Evolutionary conservation across 169 alveolate genomes (phyloP).

Genomic region (Plasmodium knowlesi): DNA sequence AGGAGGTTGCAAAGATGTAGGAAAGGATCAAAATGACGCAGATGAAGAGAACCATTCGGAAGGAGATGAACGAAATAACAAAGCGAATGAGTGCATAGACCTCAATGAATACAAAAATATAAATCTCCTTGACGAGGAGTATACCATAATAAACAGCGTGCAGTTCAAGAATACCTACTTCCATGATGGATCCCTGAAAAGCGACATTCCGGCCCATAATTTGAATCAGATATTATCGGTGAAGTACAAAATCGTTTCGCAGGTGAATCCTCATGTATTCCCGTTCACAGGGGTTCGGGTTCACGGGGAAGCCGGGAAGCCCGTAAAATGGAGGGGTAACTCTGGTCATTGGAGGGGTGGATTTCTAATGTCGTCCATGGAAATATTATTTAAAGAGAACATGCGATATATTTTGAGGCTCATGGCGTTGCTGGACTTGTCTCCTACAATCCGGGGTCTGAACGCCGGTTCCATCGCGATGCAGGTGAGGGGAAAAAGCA

Average conservation of each 20-base stretch:
- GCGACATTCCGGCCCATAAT: conserved; percentile 77
- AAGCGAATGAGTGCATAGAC: conserved; percentile 12
- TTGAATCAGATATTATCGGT: conserved; percentile 75
- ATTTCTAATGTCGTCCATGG: conserved; percentile 78
- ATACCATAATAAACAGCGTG: conserved; percentile 67
- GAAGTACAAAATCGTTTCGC: conserved; percentile 75
- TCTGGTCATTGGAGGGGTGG: conserved; percentile 81
- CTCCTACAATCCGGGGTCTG: conserved; percentile 81
- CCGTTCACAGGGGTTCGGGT: conserved; percentile 80
- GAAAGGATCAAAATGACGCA: neutral
- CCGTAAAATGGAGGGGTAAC: conserved; percentile 79
- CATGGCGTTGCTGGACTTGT: conserved; percentile 79
- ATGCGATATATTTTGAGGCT: conserved; percentile 76
- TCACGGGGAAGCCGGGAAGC: conserved; percentile 83
- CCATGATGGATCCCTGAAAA: conserved; percentile 80
- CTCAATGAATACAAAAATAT: conserved; percentile 25
- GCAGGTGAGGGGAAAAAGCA: conserved; percentile 52
- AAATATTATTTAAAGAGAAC: conserved; percentile 77
- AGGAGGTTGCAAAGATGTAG: neutral
- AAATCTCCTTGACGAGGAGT: conserved; percentile 47
- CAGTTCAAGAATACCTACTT: conserved; percentile 76
- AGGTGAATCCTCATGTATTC: conserved; percentile 81
- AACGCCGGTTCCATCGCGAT: conserved; percentile 80
- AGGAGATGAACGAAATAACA: neutral
- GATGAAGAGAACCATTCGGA: neutral